phyloP scores from a whole-genome alignment of 2,329 filamentous ascomycete species.

The Ophiostoma pallidulum region DNA sequence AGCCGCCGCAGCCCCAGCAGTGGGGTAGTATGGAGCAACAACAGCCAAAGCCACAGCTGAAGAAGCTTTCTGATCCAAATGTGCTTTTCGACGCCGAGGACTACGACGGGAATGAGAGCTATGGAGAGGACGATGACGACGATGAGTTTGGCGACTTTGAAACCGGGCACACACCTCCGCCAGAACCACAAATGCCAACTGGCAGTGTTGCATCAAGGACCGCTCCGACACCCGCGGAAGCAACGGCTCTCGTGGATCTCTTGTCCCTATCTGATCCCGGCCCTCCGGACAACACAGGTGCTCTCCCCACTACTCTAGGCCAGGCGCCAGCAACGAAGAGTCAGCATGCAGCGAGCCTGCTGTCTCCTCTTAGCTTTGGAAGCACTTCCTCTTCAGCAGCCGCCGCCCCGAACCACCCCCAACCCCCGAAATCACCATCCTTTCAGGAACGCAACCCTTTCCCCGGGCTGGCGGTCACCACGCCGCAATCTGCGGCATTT shows the following conservation, averaged over 20 bases:
- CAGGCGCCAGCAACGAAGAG: constrained; percentile 10
- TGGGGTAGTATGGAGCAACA: constrained; percentile 3
- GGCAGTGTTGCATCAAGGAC: not conserved
- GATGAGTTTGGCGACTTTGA: constrained; percentile 24
- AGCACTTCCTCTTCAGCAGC: constrained; percentile 18
- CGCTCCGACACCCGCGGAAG: not conserved
- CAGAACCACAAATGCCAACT: not conserved
- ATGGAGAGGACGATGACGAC: constrained; percentile 27
- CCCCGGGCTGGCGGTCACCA: constrained; percentile 37
- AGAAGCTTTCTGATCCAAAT: constrained; percentile 33
- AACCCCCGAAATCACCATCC: constrained; percentile 42
- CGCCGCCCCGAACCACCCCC: constrained; percentile 27
- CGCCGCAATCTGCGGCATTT: constrained; percentile 28
- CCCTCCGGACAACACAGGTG: too few relatives aligned
- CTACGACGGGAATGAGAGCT: constrained; percentile 32
- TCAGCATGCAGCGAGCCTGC: constrained; percentile 19
- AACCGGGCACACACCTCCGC: constrained; percentile 11
- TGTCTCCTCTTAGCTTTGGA: constrained; percentile 26
- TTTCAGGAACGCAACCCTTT: constrained; percentile 46
- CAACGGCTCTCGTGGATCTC: constrained; percentile 14
- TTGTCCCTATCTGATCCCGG: constrained; percentile 15
- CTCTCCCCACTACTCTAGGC: not conserved
- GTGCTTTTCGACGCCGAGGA: constrained; percentile 60
- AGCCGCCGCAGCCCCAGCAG: not conserved
- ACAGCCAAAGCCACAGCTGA: constrained; percentile 2